Evolutionary conservation across 257 asterid species (phyloP).

Genomic region (Verbascum thapsus): DNA sequence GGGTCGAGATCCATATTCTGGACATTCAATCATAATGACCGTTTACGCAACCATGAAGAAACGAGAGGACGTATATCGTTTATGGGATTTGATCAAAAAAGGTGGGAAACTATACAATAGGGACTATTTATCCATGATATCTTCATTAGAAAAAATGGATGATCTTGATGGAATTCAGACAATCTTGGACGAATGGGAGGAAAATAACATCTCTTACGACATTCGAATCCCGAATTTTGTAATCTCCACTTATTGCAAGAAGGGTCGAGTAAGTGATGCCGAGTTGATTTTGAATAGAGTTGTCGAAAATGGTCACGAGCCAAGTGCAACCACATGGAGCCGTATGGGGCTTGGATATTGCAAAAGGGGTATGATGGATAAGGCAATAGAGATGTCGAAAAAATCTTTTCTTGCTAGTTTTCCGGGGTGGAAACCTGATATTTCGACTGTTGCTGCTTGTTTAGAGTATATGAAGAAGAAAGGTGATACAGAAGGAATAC

Average conservation of each 20-base stretch:
- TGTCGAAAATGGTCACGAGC: slow-evolving; percentile 33
- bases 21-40: slow-evolving; percentile 35
- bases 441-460: slow-evolving; percentile 41
- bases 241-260: slow-evolving; percentile 45
- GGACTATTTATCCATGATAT: slow-evolving; percentile 31
- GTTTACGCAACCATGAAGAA: slow-evolving; percentile 45
- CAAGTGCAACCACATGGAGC: slow-evolving; percentile 44
- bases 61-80: slow-evolving; percentile 43
- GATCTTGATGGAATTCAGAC: slow-evolving; percentile 50
- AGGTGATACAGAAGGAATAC: slow-evolving; percentile 38
- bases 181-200: slow-evolving; percentile 44
- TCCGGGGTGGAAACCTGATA: slow-evolving; percentile 33
- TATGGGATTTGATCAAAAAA: slow-evolving; percentile 35
- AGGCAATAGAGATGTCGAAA: slow-evolving; percentile 43
- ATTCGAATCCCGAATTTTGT: slow-evolving; percentile 38
- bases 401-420: slow-evolving; percentile 25
- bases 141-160: slow-evolving; percentile 45
- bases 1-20: slow-evolving; percentile 15
- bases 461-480: slow-evolving; percentile 40
- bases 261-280: slow-evolving; percentile 45
- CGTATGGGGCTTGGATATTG: slow-evolving; percentile 45
- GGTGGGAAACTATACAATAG: slow-evolving; percentile 27
- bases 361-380: slow-evolving; percentile 38
- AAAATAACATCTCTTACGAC: slow-evolving; percentile 28
- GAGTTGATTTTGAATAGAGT: slow-evolving; percentile 35